Conservation (phyloP, 805 yeast genomes). For the Blastobotrys chiropterorum region DNA sequence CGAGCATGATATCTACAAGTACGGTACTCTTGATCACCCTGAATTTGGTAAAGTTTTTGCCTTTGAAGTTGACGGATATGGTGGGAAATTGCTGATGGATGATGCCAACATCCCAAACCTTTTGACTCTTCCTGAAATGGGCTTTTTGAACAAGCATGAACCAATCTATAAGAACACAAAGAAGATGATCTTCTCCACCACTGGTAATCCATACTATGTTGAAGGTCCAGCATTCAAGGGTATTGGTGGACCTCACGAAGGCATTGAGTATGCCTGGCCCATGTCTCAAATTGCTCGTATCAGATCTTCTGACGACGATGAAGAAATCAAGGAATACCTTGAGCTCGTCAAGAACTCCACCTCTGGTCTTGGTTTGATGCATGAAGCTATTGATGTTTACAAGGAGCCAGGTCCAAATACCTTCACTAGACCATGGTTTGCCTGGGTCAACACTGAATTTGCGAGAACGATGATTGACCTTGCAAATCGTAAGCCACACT, state of each 20-base stretch:
- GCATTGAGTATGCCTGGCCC: slow-evolving; percentile 80
- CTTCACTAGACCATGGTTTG: slow-evolving; percentile 79
- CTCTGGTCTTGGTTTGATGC: slow-evolving; percentile 69
- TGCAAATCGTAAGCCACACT: slow-evolving; percentile 63
- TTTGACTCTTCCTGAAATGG: slow-evolving; percentile 69
- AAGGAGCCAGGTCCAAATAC: slow-evolving; percentile 24
- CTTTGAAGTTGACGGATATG: slow-evolving; percentile 85
- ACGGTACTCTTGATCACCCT: slow-evolving; percentile 63
- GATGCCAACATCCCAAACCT: slow-evolving; percentile 81
- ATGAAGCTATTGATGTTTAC: slow-evolving; percentile 67
- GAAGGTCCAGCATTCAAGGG: slow-evolving; percentile 59
- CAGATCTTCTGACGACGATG: slow-evolving; percentile 64
- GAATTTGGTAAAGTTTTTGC: slow-evolving; percentile 74
- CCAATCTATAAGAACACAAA: slow-evolving; percentile 67
- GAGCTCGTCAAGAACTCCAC: slow-evolving; percentile 50
- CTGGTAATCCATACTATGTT: slow-evolving; percentile 70
- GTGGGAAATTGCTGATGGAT: slow-evolving; percentile 69
- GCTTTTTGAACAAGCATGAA: slow-evolving; percentile 46
- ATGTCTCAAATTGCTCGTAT: slow-evolving; percentile 68
- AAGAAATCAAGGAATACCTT: slow-evolving; percentile 50
- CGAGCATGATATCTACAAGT: slow-evolving; percentile 48
- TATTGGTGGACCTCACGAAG: slow-evolving; percentile 84
- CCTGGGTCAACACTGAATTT: slow-evolving; percentile 87
- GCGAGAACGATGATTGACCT: slow-evolving; percentile 75
- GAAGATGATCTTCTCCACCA: slow-evolving; percentile 55